phyloP scores from a whole-genome alignment of 2,329 filamentous ascomycete species.

The Ceratocystis eucalypticola region DNA sequence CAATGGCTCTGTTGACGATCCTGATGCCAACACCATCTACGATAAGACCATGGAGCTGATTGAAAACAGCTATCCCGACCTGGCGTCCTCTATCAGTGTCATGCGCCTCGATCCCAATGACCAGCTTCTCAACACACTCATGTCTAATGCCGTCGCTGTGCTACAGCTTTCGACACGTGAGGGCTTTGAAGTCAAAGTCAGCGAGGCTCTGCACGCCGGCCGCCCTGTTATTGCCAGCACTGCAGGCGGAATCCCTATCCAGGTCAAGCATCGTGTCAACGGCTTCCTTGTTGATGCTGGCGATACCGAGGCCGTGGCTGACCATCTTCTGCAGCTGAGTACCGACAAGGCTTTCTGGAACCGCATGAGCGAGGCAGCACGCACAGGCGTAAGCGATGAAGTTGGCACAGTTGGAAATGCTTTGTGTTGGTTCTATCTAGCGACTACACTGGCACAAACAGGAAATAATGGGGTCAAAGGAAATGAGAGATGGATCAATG shows the following conservation, averaged over 20 bases:
- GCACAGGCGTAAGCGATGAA: constrained; percentile 60
- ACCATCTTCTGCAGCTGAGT: constrained; percentile 52
- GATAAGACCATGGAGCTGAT: constrained; percentile 58
- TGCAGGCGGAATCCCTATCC: constrained; percentile 68
- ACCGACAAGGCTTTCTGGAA: constrained; percentile 50
- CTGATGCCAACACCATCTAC: constrained; percentile 59
- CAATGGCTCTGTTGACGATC: constrained; percentile 69
- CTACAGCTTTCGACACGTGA: constrained; percentile 71
- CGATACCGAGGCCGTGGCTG: constrained; percentile 56
- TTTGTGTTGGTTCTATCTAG: constrained; percentile 65
- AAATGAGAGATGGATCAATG: constrained; percentile 55
- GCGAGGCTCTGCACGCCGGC: constrained; percentile 68
- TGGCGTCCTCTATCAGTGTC: constrained; percentile 54
- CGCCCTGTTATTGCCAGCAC: constrained; percentile 62
- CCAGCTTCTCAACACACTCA: constrained; percentile 63
- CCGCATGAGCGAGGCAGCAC: constrained; percentile 52
- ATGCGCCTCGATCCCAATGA: constrained; percentile 67
- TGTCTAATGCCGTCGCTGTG: constrained; percentile 58
- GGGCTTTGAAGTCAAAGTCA: constrained; percentile 78
- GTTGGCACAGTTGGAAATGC: constrained; percentile 71
- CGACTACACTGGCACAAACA: constrained; percentile 47
- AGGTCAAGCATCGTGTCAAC: constrained; percentile 57
- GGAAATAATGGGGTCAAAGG: constrained; percentile 41
- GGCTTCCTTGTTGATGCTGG: constrained; percentile 62
- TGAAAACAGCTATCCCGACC: constrained; percentile 46